phyloP scores from a whole-genome alignment of 192 early-diverging fungal species.

The Coemansia sp. region DNA sequence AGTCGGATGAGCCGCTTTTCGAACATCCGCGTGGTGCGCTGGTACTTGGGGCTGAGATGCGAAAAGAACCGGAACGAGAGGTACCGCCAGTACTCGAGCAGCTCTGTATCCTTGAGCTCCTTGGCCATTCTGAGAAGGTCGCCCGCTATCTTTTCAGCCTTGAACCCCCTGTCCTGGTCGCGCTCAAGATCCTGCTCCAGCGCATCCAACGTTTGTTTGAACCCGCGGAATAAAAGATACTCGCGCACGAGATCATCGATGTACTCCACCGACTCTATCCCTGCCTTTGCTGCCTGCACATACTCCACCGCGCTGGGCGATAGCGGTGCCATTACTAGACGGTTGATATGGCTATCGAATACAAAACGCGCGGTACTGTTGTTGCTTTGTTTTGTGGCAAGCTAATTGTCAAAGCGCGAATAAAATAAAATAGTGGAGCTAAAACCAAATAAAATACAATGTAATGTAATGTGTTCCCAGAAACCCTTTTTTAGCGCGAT shows the following conservation, averaged over 20 bases:
- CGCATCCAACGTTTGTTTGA: conserved; percentile 39
- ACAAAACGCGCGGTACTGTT: too few relatives aligned
- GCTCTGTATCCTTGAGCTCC: conserved; percentile 19
- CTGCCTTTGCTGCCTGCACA: conserved; percentile 49
- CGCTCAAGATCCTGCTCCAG: conserved; percentile 39
- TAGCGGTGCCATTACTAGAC: conserved; percentile 17
- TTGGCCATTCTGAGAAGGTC: conserved; percentile 49
- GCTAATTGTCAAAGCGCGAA: background rate
- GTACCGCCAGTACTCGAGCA: conserved; percentile 53
- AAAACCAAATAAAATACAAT: background rate
- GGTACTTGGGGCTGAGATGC: conserved; percentile 57
- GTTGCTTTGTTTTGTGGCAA: background rate
- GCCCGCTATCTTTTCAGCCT: conserved; percentile 34
- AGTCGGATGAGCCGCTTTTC: conserved; percentile 54
- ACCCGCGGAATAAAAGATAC: conserved; percentile 53
- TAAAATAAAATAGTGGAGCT: background rate
- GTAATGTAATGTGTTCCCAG: too few relatives aligned
- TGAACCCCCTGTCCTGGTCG: conserved; percentile 53
- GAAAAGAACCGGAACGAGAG: conserved; percentile 51
- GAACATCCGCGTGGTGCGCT: conserved; percentile 54
- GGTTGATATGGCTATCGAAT: too few relatives aligned
- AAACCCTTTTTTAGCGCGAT: too few relatives aligned
- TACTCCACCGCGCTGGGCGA: conserved; percentile 32
- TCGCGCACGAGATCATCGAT: conserved; percentile 55
- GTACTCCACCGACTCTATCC: conserved; percentile 51